Evolutionary conservation across 352 stramenopile species (phyloP).

Genomic region (Phytophthora pisi): DNA sequence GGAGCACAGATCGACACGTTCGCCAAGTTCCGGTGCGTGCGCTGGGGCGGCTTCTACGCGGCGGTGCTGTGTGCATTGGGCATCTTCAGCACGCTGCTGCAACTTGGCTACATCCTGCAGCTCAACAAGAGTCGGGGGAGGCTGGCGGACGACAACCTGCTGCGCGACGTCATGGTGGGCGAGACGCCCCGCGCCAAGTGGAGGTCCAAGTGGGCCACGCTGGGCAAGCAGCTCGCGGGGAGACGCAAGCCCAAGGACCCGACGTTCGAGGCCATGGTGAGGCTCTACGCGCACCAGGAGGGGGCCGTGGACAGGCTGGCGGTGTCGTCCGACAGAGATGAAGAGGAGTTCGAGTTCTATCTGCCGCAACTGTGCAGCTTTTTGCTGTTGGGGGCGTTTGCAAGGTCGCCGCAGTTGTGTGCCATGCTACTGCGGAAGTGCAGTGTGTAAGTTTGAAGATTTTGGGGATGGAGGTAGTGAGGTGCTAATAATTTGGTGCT

Average conservation of each 20-base stretch:
- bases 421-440: conserved; percentile 80
- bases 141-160: conserved; percentile 62
- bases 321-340: conserved; percentile 58
- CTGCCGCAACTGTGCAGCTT: conserved; percentile 86
- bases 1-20: conserved; percentile 53
- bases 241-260: conserved; percentile 63
- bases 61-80: conserved; percentile 52
- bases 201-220: conserved; percentile 76
- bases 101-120: conserved; percentile 79
- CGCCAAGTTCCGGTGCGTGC: conserved; percentile 42
- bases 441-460: conserved; percentile 52
- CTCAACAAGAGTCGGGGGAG: conserved; percentile 77
- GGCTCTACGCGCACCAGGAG: conserved; percentile 84
- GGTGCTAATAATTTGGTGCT: neutral
- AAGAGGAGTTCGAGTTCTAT: conserved; percentile 84
- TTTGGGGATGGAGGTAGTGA: neutral
- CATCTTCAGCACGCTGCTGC: conserved; percentile 56
- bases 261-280: conserved; percentile 84
- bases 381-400: conserved; percentile 72
- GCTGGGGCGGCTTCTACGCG: conserved; percentile 66
- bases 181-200: conserved; percentile 50
- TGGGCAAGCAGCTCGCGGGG: conserved; percentile 67
- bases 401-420: conserved; percentile 66
- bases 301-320: conserved; percentile 61
- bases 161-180: conserved; percentile 67